Base-by-base conservation (phyloP, 2,329 filamentous ascomycete genomes). In the Daldinia sp. region DNA sequence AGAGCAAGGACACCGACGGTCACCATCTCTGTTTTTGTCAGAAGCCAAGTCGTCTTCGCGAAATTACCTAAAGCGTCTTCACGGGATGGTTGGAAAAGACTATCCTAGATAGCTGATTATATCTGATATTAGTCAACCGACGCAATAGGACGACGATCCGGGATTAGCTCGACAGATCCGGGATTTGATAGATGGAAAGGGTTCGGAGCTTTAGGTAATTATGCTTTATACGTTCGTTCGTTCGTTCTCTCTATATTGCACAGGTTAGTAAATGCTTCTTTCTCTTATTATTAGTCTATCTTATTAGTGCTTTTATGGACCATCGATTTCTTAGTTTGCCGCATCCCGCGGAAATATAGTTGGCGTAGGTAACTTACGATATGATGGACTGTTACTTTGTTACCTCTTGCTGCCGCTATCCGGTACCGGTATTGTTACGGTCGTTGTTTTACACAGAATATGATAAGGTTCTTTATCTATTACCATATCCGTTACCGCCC, bases 1-100 rank as follows among this genome's bases (percentile, higher is more conserved):
- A 99, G 86, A 69, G 95, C 86, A 53, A 90, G 79, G 21, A 90
- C 86, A 47, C 87, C 87, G 32, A 90, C 78, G 2, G 82, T 85
- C 62, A 86, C 65, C 72, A 76, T 75, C 6, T 30, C 68, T 15
- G 15, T 27, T 54, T n/a, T 39, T 25, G 21, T 29, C 21, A 29
- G 21, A 15, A 7, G n/a, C 39, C 11, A 10, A 8, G 21, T n/a
- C 4, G 39, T 15, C 21, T 27, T 25, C 39, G 15, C 39, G 21
- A 45, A 25, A 27, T 45, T n/a, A 7, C 21, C 13, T 3, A 15
- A 7, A 25, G 27, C 15, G 2, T 3, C 15, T n/a, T 21, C 21
- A 2, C 37, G 23, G 21, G 21, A 15, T 29, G 9, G 25, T 53
- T 27, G 50, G 19, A 11, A 23, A 29, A 30, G 13, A 27, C 17